Evolutionary conservation across 108 stramenopile genomes (phyloP), one percentile per base, ranked within the genome.

Genomic region (Heterococcus sp.): DNA sequence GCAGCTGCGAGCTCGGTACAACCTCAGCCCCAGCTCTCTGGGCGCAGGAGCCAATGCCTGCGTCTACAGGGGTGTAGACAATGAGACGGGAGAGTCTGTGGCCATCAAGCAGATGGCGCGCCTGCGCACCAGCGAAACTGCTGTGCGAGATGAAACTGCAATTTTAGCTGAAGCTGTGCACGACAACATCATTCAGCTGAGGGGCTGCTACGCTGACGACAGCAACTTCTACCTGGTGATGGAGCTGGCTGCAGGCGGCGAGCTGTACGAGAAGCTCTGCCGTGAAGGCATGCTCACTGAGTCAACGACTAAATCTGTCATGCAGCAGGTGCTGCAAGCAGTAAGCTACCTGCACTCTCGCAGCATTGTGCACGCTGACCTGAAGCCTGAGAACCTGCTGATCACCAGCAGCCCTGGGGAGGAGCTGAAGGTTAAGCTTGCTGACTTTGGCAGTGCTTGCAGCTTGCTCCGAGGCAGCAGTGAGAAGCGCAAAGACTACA

Each of bases 331-430:
- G n/a, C 65, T 75, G 4, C 71, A 65, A 21, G 75, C 83, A 8
- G 31, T 84, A 31, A 36, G 70, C 69, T 71, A 72, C 68, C 58
- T 84, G 3, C 83, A 84, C 69, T 69, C 66, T 21, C 36, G 33
- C 0, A 71, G 76, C 32, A 84, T 84, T 66, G 68, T 75, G 14
- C 83, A 84, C 75, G 66, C 69, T 35, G 83, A 84, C 75, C 37
- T 84, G 3, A 81, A 81, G 37, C 79, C 79, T 14, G 79, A 81
- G 79, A 81, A 81, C 46, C 72, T 81, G 66, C 72, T 81, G 68
- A 66, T 81, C 14, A 2, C 1, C 72, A 28, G 4, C 39, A 27
- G 21, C 32, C 1, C 3, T 4, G 71, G 2, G 32, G 4, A 11
- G 2, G 3, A 28, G 36, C 38, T 32, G 21, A 38, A 26, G 0